Evolutionary conservation across 768 basidiomycete genomes (phyloP).

Genomic region (Trametes elegans): DNA sequence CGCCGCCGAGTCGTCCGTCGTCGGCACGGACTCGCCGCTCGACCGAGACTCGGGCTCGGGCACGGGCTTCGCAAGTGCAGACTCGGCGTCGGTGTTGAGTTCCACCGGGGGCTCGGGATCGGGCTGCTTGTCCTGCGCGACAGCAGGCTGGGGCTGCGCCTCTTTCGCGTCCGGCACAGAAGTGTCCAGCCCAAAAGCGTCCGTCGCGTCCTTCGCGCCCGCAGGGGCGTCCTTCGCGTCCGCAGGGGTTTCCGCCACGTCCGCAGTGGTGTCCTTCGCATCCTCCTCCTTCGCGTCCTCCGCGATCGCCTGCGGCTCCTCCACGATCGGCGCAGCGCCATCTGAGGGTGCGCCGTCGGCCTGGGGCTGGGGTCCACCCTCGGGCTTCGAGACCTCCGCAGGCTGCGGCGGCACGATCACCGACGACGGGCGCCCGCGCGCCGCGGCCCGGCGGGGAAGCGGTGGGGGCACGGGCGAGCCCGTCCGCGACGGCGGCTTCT

Average conservation of each 20-base stretch:
- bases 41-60: not conserved
- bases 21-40: too few species aligned
- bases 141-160: too few species aligned
- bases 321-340: not conserved
- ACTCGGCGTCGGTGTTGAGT: not conserved
- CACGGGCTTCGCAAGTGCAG: not conserved
- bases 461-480: conserved; percentile 48
- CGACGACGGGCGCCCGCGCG: conserved; percentile 40
- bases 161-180: too few species aligned
- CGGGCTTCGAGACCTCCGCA: not conserved
- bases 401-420: conserved; percentile 18
- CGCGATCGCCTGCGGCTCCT: not conserved
- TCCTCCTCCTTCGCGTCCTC: not conserved
- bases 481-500: conserved; percentile 15
- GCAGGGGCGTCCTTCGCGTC: not conserved
- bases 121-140: not conserved
- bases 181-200: too few species aligned
- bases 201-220: not conserved
- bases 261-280: not conserved
- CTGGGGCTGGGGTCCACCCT: not conserved
- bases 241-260: not conserved
- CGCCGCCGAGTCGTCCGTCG: not conserved
- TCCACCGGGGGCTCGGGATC: not conserved
- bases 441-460: conserved; percentile 63
- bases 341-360: not conserved